Evolutionary conservation across 1,139 yeast species (phyloP).

Genomic region (Wickerhamomyces sp.): DNA sequence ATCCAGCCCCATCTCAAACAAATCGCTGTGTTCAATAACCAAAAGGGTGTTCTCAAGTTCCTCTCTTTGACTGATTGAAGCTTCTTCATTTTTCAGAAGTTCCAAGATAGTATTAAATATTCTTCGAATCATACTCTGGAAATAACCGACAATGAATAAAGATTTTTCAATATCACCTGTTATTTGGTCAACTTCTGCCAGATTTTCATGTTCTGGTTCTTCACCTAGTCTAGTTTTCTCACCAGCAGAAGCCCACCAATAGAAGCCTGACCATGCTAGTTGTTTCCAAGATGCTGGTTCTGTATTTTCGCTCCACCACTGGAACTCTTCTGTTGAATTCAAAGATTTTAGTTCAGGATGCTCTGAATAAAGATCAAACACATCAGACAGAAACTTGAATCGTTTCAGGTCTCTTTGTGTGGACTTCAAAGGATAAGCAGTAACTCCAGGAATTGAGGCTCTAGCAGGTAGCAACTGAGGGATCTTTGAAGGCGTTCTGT

Average conservation of each 20-base stretch:
- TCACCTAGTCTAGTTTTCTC: conserved; percentile 40
- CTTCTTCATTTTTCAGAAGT: conserved; percentile 18
- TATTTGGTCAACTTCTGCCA: conserved; percentile 25
- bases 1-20: conserved; percentile 70
- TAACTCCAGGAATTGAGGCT: conserved; percentile 13
- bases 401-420: conserved; percentile 34
- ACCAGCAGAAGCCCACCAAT: conserved; percentile 89
- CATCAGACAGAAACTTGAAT: conserved; percentile 28
- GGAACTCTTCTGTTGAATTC: conserved; percentile 28
- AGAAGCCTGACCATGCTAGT: conserved; percentile 63
- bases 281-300: conserved; percentile 62
- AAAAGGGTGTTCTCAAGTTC: conserved; percentile 6
- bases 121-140: conserved; percentile 46
- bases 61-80: conserved; percentile 3
- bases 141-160: conserved; percentile 44
- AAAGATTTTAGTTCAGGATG: conserved; percentile 13
- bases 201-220: conserved; percentile 26
- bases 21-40: conserved; percentile 43
- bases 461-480: conserved; percentile 23
- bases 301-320: conserved; percentile 44
- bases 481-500: conserved; percentile 15
- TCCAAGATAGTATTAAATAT: conserved; percentile 29
- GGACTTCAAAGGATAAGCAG: conserved; percentile 26
- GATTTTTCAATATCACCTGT: conserved; percentile 27
- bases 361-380: conserved; percentile 24